phyloP scores from a whole-genome alignment of 495 filamentous ascomycete species.

The Aspergillus conjunctus region DNA sequence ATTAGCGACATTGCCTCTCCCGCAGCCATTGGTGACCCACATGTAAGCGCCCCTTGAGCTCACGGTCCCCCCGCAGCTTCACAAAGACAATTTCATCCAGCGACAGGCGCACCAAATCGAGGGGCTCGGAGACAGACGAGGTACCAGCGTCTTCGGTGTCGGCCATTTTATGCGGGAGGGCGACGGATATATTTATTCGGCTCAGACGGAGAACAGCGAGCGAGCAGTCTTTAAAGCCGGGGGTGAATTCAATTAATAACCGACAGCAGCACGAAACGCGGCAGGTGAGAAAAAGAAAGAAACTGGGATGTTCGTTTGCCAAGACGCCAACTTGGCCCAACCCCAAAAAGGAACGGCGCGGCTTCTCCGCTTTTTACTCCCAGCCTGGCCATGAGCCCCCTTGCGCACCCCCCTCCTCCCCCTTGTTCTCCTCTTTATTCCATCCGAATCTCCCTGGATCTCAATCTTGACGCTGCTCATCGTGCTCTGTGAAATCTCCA shows the following conservation, averaged over 20 bases:
- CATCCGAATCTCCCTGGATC: not conserved
- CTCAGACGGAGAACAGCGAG: no score
- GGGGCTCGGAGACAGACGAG: conserved; percentile 75
- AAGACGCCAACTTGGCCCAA: conserved; percentile 14
- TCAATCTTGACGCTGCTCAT: not conserved
- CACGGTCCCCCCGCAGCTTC: conserved; percentile 91
- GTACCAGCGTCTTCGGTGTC: conserved; percentile 67
- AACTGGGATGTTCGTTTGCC: conserved; percentile 18
- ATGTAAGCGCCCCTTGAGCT: conserved; percentile 92
- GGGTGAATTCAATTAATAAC: not conserved
- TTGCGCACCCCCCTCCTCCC: not conserved
- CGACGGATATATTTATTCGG: not conserved
- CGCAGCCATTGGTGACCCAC: conserved; percentile 53
- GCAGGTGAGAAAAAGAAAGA: not conserved
- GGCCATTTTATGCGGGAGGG: conserved; percentile 56
- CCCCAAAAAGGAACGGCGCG: not conserved
- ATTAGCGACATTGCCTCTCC: conserved; percentile 3
- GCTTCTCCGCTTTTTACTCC: conserved; percentile 17
- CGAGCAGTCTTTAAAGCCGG: not conserved
- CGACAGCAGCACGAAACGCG: conserved; percentile 11
- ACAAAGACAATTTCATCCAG: conserved; percentile 97
- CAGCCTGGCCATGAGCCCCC: conserved; percentile 3
- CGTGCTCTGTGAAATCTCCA: not conserved
- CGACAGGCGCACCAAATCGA: conserved; percentile 91
- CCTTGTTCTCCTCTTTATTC: not conserved